Conservation (phyloP, 2,329 filamentous ascomycete genomes). For the Penicillium sp. region DNA sequence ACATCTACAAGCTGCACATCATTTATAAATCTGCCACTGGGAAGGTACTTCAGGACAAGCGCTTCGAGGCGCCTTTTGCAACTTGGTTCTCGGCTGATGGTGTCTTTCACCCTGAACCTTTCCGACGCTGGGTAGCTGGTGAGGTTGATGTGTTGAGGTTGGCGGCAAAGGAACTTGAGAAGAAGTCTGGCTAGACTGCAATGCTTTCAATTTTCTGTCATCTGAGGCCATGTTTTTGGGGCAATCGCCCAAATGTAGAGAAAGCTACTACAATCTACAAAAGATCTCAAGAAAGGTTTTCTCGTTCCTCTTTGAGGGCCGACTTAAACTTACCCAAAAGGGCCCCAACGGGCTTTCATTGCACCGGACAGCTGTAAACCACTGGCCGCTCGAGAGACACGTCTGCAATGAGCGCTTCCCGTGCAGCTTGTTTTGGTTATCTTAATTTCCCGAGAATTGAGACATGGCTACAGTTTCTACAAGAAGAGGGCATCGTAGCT, state of each 20-base stretch:
- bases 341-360: background rate
- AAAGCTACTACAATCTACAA: background rate
- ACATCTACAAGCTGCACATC: slow-evolving; percentile 73
- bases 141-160: slow-evolving; percentile 55
- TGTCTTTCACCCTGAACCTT: slow-evolving; percentile 57
- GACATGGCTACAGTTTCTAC: too few relatives aligned
- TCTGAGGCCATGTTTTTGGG: background rate
- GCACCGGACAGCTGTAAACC: too few relatives aligned
- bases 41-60: slow-evolving; percentile 44
- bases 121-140: slow-evolving; percentile 59
- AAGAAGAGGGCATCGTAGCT: background rate
- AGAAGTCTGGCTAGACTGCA: slow-evolving; percentile 25
- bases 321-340: background rate
- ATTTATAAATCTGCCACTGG: slow-evolving; percentile 39
- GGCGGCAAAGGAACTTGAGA: slow-evolving; percentile 42
- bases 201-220: background rate
- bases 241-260: background rate
- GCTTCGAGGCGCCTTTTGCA: slow-evolving; percentile 56
- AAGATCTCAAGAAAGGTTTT: background rate
- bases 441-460: background rate
- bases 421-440: background rate
- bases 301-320: background rate
- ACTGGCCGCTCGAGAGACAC: too few relatives aligned
- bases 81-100: slow-evolving; percentile 58
- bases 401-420: background rate